Evolutionary conservation across 2,329 filamentous ascomycete species (phyloP).

Genomic region (Byssoonygena ceratinophila): DNA sequence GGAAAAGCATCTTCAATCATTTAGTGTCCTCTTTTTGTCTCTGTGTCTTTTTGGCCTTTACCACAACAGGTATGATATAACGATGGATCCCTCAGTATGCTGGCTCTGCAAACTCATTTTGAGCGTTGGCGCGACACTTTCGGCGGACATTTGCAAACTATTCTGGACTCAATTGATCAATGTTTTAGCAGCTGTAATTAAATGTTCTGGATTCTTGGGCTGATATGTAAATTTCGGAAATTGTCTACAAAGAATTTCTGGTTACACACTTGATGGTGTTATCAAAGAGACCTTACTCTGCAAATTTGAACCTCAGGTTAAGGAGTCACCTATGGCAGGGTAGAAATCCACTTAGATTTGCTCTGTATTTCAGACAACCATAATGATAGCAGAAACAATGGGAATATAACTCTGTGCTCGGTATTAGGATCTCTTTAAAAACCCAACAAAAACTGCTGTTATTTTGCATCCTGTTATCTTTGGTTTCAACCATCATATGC

Average conservation of each 20-base stretch:
- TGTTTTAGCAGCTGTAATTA: not conserved
- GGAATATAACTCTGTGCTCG: not conserved
- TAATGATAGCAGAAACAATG: no score
- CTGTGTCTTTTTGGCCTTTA: no score
- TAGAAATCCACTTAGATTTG: no score
- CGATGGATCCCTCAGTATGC: not conserved
- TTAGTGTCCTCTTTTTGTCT: not conserved
- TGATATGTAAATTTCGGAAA: not conserved
- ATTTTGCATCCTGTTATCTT: not conserved
- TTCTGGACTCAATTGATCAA: not conserved
- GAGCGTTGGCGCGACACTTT: not conserved
- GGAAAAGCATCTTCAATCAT: not conserved
- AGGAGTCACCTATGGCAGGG: no score
- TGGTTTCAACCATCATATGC: not conserved
- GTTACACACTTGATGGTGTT: no score
- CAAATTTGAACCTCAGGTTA: no score
- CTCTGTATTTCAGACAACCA: no score
- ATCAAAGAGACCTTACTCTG: no score
- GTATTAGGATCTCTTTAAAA: not conserved
- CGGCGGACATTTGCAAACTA: not conserved
- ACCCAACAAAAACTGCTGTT: not conserved
- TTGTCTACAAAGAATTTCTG: no score
- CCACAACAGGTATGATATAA: not conserved
- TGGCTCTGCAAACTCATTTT: not conserved
- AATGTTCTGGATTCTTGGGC: not conserved